A percentile compares a stretch with the other conserved stretches of the same genome.
These are phyloP conservation scores for Aegilops tauschii DNA, from an alignment of 176 grass and related monocot genomes.

Conservation along the genomic window DNA sequence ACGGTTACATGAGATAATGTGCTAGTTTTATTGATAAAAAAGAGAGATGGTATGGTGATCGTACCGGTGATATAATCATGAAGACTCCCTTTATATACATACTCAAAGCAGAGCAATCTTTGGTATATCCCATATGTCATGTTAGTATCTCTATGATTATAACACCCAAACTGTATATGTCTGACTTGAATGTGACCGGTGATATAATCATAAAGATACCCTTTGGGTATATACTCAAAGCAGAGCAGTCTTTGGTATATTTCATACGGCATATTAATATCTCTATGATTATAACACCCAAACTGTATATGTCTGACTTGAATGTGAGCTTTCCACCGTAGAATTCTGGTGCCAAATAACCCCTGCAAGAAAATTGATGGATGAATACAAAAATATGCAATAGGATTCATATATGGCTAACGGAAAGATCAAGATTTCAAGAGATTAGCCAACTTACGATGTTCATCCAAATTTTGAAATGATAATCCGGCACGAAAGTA, in stretches of 20 bases:
- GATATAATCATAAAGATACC: not conserved
- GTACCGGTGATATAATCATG: not conserved
- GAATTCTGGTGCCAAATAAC: not conserved
- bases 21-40: not conserved
- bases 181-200: not conserved
- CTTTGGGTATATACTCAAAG: not conserved
- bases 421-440: not conserved
- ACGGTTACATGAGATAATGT: not conserved
- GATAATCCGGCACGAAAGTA: not conserved
- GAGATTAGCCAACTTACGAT: not conserved
- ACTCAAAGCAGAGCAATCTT: not conserved
- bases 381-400: not conserved
- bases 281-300: not conserved
- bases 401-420: not conserved
- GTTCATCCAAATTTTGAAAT: not conserved
- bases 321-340: not conserved
- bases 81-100: not conserved
- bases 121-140: not conserved
- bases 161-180: not conserved
- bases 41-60: not conserved
- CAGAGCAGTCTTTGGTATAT: not conserved
- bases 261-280: not conserved
- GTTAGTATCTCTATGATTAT: too few relatives aligned
- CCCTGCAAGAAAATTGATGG: not conserved
- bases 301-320: not conserved